A percentile compares a stretch with the other conserved stretches of the same genome.
phyloP scores from a whole-genome alignment of 768 basidiomycete genomes.

The Boletus subcaerulescens region DNA sequence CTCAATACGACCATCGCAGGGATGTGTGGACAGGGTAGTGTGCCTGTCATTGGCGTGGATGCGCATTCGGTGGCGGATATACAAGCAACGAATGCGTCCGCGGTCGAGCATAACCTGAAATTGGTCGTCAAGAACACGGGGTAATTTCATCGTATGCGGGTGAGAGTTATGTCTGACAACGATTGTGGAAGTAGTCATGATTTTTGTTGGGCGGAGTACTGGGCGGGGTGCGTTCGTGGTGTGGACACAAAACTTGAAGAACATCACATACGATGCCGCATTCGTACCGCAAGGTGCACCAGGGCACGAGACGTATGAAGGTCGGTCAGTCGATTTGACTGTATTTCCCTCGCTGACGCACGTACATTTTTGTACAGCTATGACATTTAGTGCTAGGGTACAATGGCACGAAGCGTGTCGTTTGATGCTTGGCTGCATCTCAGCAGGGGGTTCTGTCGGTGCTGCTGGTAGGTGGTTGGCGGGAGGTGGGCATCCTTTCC shows the following conservation, averaged over 20 bases:
- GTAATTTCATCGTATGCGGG: neutral
- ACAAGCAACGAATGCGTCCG: slow-evolving; percentile 21
- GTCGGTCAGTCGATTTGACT: slow-evolving; percentile 2
- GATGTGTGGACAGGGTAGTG: slow-evolving; percentile 18
- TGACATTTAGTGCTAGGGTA: slow-evolving; percentile 41
- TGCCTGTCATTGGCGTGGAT: slow-evolving; percentile 22
- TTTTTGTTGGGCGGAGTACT: slow-evolving; percentile 37
- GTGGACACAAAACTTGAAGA: slow-evolving; percentile 42
- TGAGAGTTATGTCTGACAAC: neutral
- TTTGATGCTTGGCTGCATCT: slow-evolving; percentile 44
- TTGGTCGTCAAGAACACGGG: slow-evolving; percentile 27
- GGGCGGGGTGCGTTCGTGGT: slow-evolving; percentile 36
- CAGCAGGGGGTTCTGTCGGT: slow-evolving; percentile 40
- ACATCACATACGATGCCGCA: slow-evolving; percentile 30
- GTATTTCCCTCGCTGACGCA: neutral
- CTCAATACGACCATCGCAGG: slow-evolving; percentile 30
- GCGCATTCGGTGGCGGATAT: slow-evolving; percentile 21
- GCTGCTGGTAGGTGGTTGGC: slow-evolving; percentile 50
- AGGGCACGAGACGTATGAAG: neutral
- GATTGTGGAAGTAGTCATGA: slow-evolving; percentile 27
- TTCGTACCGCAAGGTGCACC: slow-evolving; percentile 35
- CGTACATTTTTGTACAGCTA: slow-evolving; percentile 5
- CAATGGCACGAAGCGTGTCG: slow-evolving; percentile 49
- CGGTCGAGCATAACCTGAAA: slow-evolving; percentile 12
- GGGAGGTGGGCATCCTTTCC: slow-evolving; percentile 43